A percentile compares a stretch with the other conserved stretches of the same genome.
Conservation (phyloP, 108 stramenopile genomes). For the Nitzschia sp. region DNA sequence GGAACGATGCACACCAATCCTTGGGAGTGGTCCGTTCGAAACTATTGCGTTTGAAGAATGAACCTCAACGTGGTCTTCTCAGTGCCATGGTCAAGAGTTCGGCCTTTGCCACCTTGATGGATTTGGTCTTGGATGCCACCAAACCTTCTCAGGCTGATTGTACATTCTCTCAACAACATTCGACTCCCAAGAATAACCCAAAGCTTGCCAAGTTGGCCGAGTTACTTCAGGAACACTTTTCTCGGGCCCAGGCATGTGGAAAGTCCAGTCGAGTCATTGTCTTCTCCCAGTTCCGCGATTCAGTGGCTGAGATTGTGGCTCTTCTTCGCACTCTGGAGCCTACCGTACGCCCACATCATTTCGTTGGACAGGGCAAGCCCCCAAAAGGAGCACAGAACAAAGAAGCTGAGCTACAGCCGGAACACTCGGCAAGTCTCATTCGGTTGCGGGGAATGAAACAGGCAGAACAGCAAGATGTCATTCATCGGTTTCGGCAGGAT, state of each 20-base stretch:
- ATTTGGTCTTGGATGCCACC: slow-evolving; percentile 44
- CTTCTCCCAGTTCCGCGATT: slow-evolving; percentile 83
- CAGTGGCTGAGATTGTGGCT: slow-evolving; percentile 71
- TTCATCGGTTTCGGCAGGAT: slow-evolving; percentile 74
- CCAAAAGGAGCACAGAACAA: slow-evolving; percentile 16
- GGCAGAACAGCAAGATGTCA: slow-evolving; percentile 76
- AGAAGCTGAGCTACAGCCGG: background rate
- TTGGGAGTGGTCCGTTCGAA: slow-evolving; percentile 53
- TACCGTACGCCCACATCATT: slow-evolving; percentile 60
- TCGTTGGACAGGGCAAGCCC: slow-evolving; percentile 78
- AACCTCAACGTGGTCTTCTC: slow-evolving; percentile 31
- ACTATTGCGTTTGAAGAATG: slow-evolving; percentile 36
- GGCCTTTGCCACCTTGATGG: slow-evolving; percentile 44
- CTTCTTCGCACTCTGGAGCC: slow-evolving; percentile 37
- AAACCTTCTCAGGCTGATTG: slow-evolving; percentile 10
- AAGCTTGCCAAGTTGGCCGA: slow-evolving; percentile 77
- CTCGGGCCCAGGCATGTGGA: slow-evolving; percentile 43
- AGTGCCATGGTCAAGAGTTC: slow-evolving; percentile 33
- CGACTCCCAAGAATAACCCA: slow-evolving; percentile 41
- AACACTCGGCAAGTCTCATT: background rate
- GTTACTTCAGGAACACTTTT: slow-evolving; percentile 80
- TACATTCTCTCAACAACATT: slow-evolving; percentile 15
- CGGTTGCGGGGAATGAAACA: slow-evolving; percentile 78
- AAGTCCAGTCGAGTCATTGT: slow-evolving; percentile 80
- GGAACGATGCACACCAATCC: slow-evolving; percentile 46